Evolutionary conservation across 805 yeast genomes (phyloP).

Genomic region (Hanseniaspora taiwanica): DNA sequence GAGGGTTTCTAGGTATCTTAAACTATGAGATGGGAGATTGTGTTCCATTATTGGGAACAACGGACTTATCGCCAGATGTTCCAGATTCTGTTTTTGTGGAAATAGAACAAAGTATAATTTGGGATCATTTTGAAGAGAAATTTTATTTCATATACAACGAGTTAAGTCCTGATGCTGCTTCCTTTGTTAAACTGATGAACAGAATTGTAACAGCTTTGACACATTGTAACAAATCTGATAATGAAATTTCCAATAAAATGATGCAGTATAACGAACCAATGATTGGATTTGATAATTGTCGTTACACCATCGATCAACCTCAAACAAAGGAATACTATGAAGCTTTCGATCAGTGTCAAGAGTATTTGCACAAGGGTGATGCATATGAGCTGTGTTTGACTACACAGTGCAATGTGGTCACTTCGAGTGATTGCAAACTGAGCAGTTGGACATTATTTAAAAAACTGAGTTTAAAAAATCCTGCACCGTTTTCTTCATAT

Average conservation of each 20-base stretch:
- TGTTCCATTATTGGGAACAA: conserved; percentile 16
- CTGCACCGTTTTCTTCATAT: conserved; percentile 85
- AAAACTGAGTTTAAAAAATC: conserved; percentile 56
- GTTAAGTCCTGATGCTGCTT: conserved; percentile 9
- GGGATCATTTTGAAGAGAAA: conserved; percentile 33
- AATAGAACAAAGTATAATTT: conserved; percentile 49
- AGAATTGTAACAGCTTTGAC: too few relatives aligned
- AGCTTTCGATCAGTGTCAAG: conserved; percentile 52
- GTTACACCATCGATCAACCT: conserved; percentile 33
- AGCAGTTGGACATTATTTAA: conserved; percentile 78
- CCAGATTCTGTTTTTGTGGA: conserved; percentile 60
- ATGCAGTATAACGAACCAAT: too few relatives aligned
- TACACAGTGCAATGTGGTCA: conserved; percentile 31
- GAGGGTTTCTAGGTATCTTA: conserved; percentile 81
- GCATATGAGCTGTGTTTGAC: conserved; percentile 91
- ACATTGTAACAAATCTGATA: conserved; percentile 7
- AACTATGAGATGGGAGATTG: conserved; percentile 79
- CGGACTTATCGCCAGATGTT: conserved; percentile 25
- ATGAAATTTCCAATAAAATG: too few relatives aligned
- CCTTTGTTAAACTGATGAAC: background rate
- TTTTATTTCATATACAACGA: conserved; percentile 42
- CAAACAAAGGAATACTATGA: conserved; percentile 36
- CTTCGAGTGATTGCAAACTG: too few relatives aligned
- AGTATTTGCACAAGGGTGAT: conserved; percentile 61
- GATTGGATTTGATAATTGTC: too few relatives aligned